Evolutionary conservation across 1,139 yeast genomes (phyloP).

Genomic region (Scheffersomyces illinoinensis): DNA sequence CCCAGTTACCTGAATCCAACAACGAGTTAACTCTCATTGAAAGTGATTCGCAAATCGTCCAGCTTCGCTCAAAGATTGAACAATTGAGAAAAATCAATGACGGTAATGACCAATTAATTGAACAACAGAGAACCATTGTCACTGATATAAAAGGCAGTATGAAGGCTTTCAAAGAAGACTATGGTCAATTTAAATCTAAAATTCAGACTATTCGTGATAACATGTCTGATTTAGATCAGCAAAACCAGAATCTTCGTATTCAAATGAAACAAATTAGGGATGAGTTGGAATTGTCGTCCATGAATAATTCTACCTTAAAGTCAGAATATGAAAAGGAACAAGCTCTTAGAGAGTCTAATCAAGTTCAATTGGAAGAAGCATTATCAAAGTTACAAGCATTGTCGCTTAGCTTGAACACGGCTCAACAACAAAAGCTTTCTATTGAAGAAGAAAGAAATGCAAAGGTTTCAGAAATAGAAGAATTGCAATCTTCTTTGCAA

Average conservation of each 20-base stretch:
- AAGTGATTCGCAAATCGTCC: not conserved
- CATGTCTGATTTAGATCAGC: conserved; percentile 7
- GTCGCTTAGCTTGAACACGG: not conserved
- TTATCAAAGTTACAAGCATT: not conserved
- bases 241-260: conserved; percentile 10
- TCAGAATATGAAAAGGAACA: conserved; percentile 5
- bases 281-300: conserved; percentile 9
- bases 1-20: conserved; percentile 1
- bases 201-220: conserved; percentile 12
- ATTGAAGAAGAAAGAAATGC: conserved; percentile 2
- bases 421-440: not conserved
- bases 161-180: conserved; percentile 15
- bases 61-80: not conserved
- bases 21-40: conserved; percentile 4
- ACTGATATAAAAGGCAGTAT: conserved; percentile 9
- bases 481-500: conserved; percentile 2
- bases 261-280: conserved; percentile 11
- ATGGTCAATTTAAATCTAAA: conserved; percentile 11
- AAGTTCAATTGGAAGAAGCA: not conserved
- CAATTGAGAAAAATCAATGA: conserved; percentile 5
- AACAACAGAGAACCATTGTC: conserved; percentile 10
- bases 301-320: conserved; percentile 11
- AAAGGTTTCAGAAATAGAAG: conserved; percentile 2
- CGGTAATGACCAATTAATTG: conserved; percentile 5
- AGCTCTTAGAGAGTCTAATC: not conserved